Percentiles rank a stretch among this genome's conserved stretches.
Conservation (phyloP, 2,329 filamentous ascomycete species). For the Davidsoniella australis region DNA sequence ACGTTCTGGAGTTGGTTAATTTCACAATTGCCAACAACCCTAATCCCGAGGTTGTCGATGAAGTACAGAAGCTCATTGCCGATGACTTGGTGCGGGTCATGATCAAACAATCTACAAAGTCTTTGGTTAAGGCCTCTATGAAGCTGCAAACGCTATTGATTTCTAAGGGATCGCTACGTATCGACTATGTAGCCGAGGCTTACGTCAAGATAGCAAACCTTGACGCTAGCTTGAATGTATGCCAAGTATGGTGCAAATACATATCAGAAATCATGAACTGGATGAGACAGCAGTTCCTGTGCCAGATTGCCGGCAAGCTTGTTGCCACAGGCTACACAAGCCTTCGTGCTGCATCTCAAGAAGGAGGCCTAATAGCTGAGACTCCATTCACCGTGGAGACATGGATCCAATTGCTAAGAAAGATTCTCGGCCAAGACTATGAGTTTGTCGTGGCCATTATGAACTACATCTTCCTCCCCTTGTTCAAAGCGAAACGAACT, state of each 20-base stretch:
- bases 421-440: conserved; percentile 30
- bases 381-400: conserved; percentile 22
- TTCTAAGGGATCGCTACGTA: conserved; percentile 37
- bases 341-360: conserved; percentile 22
- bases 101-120: conserved; percentile 40
- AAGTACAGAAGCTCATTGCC: conserved; percentile 30
- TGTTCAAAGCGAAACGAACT: conserved; percentile 40
- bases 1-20: conserved; percentile 41
- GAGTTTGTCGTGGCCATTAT: conserved; percentile 44
- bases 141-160: conserved; percentile 50
- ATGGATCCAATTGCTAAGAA: conserved; percentile 41
- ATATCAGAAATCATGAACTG: conserved; percentile 33
- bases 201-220: conserved; percentile 23
- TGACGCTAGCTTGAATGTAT: conserved; percentile 18
- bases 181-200: conserved; percentile 27
- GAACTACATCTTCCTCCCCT: conserved; percentile 43
- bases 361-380: conserved; percentile 13
- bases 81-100: conserved; percentile 40
- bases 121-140: conserved; percentile 52
- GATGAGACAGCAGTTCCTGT: conserved; percentile 40
- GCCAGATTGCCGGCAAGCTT: conserved; percentile 42
- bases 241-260: conserved; percentile 33
- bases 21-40: conserved; percentile 35
- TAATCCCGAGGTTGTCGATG: conserved; percentile 20
- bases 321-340: conserved; percentile 38